These are phyloP conservation scores for Cercospora sesami DNA, from an alignment of 2,329 filamentous ascomycete genomes.

Conservation along the genomic window DNA sequence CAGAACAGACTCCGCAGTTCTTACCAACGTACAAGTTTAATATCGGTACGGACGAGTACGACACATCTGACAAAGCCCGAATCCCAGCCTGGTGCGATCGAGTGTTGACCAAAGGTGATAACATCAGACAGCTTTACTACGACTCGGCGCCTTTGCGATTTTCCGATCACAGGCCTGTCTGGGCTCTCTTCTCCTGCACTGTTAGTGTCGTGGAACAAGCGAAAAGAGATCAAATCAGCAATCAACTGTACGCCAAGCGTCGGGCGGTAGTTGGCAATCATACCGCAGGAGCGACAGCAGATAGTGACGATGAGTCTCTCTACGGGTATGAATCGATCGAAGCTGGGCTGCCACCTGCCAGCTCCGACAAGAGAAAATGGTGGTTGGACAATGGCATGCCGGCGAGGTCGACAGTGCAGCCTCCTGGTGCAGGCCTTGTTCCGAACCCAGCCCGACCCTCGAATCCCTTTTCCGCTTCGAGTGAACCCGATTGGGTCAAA, in stretches of 20 bases:
- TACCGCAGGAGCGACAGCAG: conserved; percentile 59
- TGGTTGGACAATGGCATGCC: conserved; percentile 68
- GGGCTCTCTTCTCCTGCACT: conserved; percentile 79
- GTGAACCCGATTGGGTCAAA: conserved; percentile 81
- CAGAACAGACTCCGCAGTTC: conserved; percentile 83
- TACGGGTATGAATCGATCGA: conserved; percentile 81
- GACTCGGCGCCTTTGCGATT: conserved; percentile 79
- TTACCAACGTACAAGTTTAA: conserved; percentile 96
- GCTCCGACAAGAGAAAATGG: conserved; percentile 63
- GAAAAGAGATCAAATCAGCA: conserved; percentile 69
- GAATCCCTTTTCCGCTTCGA: conserved; percentile 75
- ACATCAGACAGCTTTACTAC: conserved; percentile 80
- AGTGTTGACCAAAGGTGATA: conserved; percentile 80
- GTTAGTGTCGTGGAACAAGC: conserved; percentile 78
- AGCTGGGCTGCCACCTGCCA: conserved; percentile 67
- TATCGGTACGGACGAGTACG: conserved; percentile 81
- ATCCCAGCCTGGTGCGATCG: conserved; percentile 98
- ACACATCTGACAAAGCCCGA: conserved; percentile 90
- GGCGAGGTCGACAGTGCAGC: conserved; percentile 69
- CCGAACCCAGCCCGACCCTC: conserved; percentile 72
- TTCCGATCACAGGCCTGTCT: conserved; percentile 95
- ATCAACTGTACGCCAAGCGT: conserved; percentile 69
- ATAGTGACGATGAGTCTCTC: conserved; percentile 74
- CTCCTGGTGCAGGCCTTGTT: conserved; percentile 62
- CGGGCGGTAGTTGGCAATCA: conserved; percentile 66